Evolutionary conservation across 208 protist genomes (phyloP).

Genomic region (Acanthamoeba divionensis): DNA sequence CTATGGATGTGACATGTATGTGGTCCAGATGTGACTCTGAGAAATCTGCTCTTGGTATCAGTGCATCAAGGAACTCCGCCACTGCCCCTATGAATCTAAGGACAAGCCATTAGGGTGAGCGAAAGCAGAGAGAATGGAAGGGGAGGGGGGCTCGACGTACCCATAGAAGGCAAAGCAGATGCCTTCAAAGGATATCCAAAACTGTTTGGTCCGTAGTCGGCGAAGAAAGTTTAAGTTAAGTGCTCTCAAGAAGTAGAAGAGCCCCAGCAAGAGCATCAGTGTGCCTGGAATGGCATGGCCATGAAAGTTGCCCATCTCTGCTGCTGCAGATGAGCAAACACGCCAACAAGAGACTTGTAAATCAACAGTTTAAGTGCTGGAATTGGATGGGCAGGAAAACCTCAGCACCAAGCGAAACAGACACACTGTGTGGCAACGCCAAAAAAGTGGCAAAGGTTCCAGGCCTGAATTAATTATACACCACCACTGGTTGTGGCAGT

Average conservation of each 20-base stretch:
- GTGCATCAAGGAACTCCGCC: background rate
- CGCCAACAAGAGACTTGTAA: no score
- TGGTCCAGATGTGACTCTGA: slow-evolving; percentile 29
- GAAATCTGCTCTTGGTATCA: slow-evolving; percentile 21
- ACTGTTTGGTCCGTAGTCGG: background rate
- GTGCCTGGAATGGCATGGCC: slow-evolving; percentile 34
- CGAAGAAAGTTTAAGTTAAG: background rate
- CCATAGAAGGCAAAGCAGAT: slow-evolving; percentile 34
- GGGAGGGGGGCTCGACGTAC: background rate
- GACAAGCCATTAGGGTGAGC: background rate
- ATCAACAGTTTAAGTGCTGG: no score
- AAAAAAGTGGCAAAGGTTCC: no score
- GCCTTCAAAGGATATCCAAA: slow-evolving; percentile 32
- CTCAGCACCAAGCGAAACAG: no score
- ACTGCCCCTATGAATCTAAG: background rate
- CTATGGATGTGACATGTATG: background rate
- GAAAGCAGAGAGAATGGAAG: background rate
- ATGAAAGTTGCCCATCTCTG: slow-evolving; percentile 14
- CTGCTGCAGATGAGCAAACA: no score
- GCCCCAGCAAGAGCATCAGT: slow-evolving; percentile 6
- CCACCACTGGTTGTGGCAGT: no score
- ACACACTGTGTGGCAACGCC: no score
- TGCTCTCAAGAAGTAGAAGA: slow-evolving; percentile 21
- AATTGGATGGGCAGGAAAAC: no score
- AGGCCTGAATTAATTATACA: no score